Percentiles rank a stretch among this genome's conserved stretches.
Evolutionary conservation across 352 stramenopile genomes (phyloP).

Genomic region (Globisporangium camurandrum): DNA sequence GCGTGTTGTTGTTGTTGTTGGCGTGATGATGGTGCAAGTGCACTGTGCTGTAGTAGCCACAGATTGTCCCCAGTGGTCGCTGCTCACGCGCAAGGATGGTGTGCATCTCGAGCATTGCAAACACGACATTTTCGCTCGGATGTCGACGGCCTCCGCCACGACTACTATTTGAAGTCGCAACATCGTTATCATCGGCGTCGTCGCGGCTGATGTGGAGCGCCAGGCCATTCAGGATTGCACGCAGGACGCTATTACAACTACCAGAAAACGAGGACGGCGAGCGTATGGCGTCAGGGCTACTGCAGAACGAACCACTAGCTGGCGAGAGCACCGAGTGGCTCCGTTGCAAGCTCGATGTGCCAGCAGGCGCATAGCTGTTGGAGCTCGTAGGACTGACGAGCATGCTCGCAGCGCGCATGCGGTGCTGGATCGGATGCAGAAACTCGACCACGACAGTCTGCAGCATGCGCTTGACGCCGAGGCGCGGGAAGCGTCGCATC

Average conservation of each 20-base stretch:
- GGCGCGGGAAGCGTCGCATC: slow-evolving; percentile 51
- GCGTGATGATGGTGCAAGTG: slow-evolving; percentile 19
- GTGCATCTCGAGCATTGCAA: slow-evolving; percentile 76
- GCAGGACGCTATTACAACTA: slow-evolving; percentile 22
- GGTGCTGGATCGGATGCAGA: slow-evolving; percentile 32
- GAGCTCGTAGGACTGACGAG: neutral
- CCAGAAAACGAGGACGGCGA: slow-evolving; percentile 20
- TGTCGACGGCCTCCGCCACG: slow-evolving; percentile 14
- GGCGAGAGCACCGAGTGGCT: slow-evolving; percentile 5
- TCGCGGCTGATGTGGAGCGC: slow-evolving; percentile 34
- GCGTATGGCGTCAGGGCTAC: slow-evolving; percentile 1
- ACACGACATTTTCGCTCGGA: slow-evolving; percentile 52
- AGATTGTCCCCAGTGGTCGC: slow-evolving; percentile 58
- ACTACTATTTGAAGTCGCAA: neutral
- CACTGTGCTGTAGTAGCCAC: slow-evolving; percentile 62
- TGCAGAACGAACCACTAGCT: slow-evolving; percentile 12
- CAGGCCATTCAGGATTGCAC: slow-evolving; percentile 39
- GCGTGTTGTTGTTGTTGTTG: slow-evolving; percentile 6
- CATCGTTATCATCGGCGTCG: slow-evolving; percentile 11
- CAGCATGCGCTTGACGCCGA: slow-evolving; percentile 39
- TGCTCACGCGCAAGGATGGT: slow-evolving; percentile 50
- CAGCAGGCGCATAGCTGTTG: neutral
- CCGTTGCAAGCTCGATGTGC: neutral
- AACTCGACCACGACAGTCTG: slow-evolving; percentile 49
- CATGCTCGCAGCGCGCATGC: slow-evolving; percentile 13